These are phyloP conservation scores for Fusarium sp. DNA, from an alignment of 2,329 filamentous ascomycete species.

Conservation along the genomic window DNA sequence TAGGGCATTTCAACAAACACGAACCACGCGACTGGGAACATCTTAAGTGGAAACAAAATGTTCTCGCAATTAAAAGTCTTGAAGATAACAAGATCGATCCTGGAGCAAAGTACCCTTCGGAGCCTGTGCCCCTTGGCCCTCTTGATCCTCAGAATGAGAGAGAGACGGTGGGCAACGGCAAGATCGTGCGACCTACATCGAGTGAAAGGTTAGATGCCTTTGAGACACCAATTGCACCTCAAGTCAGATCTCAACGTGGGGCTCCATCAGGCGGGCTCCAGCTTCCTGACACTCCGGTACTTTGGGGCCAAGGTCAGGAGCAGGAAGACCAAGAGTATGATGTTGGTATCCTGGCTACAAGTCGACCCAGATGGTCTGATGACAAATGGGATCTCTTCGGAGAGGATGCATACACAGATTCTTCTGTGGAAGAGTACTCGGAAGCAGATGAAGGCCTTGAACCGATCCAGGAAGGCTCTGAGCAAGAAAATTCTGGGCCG, in stretches of 20 bases:
- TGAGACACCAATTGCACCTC: neutral
- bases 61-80: neutral
- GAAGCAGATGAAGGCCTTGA: neutral
- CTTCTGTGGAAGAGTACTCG: neutral
- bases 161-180: neutral
- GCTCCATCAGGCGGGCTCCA: neutral
- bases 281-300: neutral
- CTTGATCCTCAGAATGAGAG: neutral
- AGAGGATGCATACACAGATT: neutral
- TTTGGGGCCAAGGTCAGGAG: neutral
- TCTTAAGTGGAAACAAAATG: neutral
- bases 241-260: neutral
- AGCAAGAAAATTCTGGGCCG: neutral
- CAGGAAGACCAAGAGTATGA: neutral
- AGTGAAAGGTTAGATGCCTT: neutral
- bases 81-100: neutral
- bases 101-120: neutral
- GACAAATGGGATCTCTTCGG: neutral
- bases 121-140: neutral
- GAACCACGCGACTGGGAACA: neutral
- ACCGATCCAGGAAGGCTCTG: neutral
- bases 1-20: neutral
- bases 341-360: slow-evolving; percentile 18
- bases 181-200: neutral
- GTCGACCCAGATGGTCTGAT: slow-evolving; percentile 4